A percentile compares a stretch with the other conserved stretches of the same genome.
These are phyloP conservation scores for Buxus sempervirens DNA, from an alignment of 164 flowering plant genomes.

Conservation along the genomic window DNA sequence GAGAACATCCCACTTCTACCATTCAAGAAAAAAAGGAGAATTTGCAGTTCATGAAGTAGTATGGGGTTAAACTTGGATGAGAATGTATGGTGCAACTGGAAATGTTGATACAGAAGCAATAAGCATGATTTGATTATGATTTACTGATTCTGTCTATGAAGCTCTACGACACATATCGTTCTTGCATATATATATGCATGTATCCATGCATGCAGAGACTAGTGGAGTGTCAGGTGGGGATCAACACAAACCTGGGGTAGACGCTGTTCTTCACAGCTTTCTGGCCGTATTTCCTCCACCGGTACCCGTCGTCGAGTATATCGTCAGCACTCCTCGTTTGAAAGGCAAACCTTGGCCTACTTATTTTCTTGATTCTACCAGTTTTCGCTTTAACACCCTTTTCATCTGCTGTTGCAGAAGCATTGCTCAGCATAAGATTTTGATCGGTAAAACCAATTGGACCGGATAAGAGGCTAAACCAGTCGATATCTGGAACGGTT, in stretches of 20 bases:
- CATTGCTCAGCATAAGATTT: not conserved
- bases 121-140: too few relatives aligned
- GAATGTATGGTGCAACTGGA: too few relatives aligned
- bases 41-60: too few relatives aligned
- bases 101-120: too few relatives aligned
- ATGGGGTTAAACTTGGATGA: too few relatives aligned
- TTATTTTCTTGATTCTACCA: slow-evolving; percentile 31
- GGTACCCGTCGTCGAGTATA: slow-evolving; percentile 71
- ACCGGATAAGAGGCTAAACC: slow-evolving; percentile 34
- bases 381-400: slow-evolving; percentile 17
- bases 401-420: slow-evolving; percentile 3
- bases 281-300: slow-evolving; percentile 84
- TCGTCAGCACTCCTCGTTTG: slow-evolving; percentile 61
- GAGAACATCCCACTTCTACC: too few relatives aligned
- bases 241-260: slow-evolving; percentile 52
- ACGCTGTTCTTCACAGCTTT: slow-evolving; percentile 69
- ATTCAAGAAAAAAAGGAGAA: too few relatives aligned
- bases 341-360: slow-evolving; percentile 61
- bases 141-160: too few relatives aligned
- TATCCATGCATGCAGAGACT: too few relatives aligned
- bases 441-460: slow-evolving; percentile 14
- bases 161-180: too few relatives aligned
- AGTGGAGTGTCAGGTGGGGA: too few relatives aligned
- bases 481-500: slow-evolving; percentile 29
- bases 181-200: too few relatives aligned